A percentile compares a stretch with the other conserved stretches of the same genome.
Conservation (phyloP, 2,329 filamentous ascomycete genomes). For the Mycosphaerella sp. region DNA sequence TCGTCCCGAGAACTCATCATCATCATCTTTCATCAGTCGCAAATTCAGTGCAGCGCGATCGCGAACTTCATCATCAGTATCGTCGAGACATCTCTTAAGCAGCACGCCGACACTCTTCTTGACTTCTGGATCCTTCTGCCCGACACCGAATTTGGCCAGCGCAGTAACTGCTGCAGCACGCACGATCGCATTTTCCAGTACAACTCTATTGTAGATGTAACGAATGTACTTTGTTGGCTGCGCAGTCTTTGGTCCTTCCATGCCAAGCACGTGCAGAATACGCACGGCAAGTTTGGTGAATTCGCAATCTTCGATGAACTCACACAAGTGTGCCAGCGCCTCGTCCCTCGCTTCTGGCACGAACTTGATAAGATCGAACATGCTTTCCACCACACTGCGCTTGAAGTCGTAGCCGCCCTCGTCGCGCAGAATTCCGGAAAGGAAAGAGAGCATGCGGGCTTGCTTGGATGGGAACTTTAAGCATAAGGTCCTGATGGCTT, state of each 20-base stretch:
- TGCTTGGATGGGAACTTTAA: slow-evolving; percentile 98
- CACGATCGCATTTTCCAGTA: slow-evolving; percentile 93
- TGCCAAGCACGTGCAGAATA: slow-evolving; percentile 85
- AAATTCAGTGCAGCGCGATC: slow-evolving; percentile 92
- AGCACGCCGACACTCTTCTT: slow-evolving; percentile 93
- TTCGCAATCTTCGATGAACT: slow-evolving; percentile 99
- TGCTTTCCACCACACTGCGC: slow-evolving; percentile 93
- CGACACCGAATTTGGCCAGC: slow-evolving; percentile 92
- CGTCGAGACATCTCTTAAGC: slow-evolving; percentile 86
- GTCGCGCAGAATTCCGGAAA: slow-evolving; percentile 92
- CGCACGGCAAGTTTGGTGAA: slow-evolving; percentile 97
- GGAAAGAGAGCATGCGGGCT: slow-evolving; percentile 93
- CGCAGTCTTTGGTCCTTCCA: slow-evolving; percentile 89
- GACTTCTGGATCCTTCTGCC: slow-evolving; percentile 91
- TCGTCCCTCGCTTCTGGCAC: slow-evolving; percentile 79
- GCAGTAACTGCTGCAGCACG: slow-evolving; percentile 92
- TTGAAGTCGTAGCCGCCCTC: slow-evolving; percentile 99
- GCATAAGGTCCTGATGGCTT: slow-evolving; percentile 92
- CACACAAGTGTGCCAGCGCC: slow-evolving; percentile 88
- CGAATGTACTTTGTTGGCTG: slow-evolving; percentile 98
- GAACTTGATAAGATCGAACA: slow-evolving; percentile 99
- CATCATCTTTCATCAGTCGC: slow-evolving; percentile 75
- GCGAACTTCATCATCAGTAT: slow-evolving; percentile 94
- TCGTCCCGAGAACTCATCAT: slow-evolving; percentile 74
- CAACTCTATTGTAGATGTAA: slow-evolving; percentile 98